Conservation (phyloP, 1,284 basidiomycete genomes). For the Tilletia setariae region DNA sequence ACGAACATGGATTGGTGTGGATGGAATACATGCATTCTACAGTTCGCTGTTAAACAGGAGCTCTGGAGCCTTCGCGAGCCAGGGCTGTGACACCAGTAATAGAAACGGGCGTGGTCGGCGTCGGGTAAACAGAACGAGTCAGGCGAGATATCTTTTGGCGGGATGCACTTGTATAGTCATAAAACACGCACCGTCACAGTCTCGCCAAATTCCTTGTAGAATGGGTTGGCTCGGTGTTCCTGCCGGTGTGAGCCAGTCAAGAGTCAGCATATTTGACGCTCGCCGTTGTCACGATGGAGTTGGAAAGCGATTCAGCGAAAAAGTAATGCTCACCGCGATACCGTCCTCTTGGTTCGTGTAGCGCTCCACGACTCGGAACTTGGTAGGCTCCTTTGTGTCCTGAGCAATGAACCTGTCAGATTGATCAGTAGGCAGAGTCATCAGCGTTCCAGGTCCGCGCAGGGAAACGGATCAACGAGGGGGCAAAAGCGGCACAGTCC, state of each 20-base stretch:
- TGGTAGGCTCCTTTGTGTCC: slow-evolving; percentile 1
- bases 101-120: background rate
- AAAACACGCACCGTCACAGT: background rate
- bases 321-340: background rate
- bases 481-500: slow-evolving; percentile 12
- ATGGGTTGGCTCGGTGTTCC: background rate
- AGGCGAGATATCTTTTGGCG: too few relatives aligned
- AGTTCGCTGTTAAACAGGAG: slow-evolving; percentile 1
- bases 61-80: background rate
- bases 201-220: slow-evolving; percentile 9
- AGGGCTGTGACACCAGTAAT: background rate
- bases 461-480: background rate
- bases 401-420: slow-evolving; percentile 2
- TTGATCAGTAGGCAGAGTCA: too few relatives aligned
- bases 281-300: too few relatives aligned
- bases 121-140: background rate
- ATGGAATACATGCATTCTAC: background rate
- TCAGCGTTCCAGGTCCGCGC: background rate
- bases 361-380: background rate
- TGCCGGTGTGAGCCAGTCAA: background rate
- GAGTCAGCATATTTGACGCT: background rate
- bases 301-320: too few relatives aligned
- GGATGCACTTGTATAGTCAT: too few relatives aligned
- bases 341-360: slow-evolving; percentile 10
- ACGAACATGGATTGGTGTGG: too few relatives aligned